Evolutionary conservation across 2,329 filamentous ascomycete species (phyloP).

Genomic region (Xylaria sp.): DNA sequence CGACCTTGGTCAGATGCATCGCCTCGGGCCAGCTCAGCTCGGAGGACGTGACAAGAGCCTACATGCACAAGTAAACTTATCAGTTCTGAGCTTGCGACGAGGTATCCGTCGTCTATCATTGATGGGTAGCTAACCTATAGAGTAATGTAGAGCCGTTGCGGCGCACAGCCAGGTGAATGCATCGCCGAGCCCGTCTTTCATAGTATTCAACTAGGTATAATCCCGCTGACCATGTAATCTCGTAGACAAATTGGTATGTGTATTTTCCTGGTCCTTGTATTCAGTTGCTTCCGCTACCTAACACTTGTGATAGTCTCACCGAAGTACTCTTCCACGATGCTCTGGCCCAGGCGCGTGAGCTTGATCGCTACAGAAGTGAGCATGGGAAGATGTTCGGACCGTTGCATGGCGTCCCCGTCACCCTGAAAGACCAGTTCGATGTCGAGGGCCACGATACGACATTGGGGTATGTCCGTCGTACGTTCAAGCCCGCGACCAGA

Average conservation of each 20-base stretch:
- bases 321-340: slow-evolving; percentile 33
- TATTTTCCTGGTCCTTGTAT: not conserved
- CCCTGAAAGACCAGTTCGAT: slow-evolving; percentile 64
- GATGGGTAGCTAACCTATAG: not conserved
- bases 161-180: slow-evolving; percentile 12
- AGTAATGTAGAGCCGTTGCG: slow-evolving; percentile 7
- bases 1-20: slow-evolving; percentile 15
- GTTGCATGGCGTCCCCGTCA: slow-evolving; percentile 32
- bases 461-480: slow-evolving; percentile 57
- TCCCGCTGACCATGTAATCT: not conserved
- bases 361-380: slow-evolving; percentile 22
- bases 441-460: slow-evolving; percentile 60
- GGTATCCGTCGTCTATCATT: not conserved
- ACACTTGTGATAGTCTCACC: slow-evolving; percentile 27
- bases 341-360: slow-evolving; percentile 25
- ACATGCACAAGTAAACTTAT: slow-evolving; percentile 24
- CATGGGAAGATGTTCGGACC: slow-evolving; percentile 23
- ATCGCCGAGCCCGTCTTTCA: not conserved
- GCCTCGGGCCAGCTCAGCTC: slow-evolving; percentile 22
- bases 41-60: slow-evolving; percentile 23
- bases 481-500: slow-evolving; percentile 50
- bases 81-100: not conserved
- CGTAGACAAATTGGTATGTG: slow-evolving; percentile 29
- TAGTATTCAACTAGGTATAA: too few species aligned
- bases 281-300: not conserved